Evolutionary conservation across 805 yeast species (phyloP).

Genomic region (Priceomyces melissophilus): DNA sequence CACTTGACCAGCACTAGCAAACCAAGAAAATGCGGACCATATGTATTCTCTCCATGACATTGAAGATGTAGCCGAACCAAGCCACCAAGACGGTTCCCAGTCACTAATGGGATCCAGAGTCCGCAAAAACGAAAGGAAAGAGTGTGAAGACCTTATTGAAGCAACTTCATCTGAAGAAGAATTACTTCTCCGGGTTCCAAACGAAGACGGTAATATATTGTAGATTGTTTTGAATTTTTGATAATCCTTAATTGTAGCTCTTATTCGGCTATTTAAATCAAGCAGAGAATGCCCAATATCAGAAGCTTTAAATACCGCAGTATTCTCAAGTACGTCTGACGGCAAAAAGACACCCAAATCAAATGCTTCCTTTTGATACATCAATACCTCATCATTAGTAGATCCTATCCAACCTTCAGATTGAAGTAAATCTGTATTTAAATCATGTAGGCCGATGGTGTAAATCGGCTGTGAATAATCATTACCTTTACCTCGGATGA

Average conservation of each 20-base stretch:
- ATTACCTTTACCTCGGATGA: conserved; percentile 7
- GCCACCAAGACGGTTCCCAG: conserved; percentile 43
- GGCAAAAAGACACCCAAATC: conserved; percentile 39
- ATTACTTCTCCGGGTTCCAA: conserved; percentile 7
- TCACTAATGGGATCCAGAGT: conserved; percentile 7
- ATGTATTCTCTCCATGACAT: conserved; percentile 55
- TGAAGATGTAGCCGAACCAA: conserved; percentile 40
- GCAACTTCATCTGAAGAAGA: conserved; percentile 24
- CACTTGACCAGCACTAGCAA: conserved; percentile 79
- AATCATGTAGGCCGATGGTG: conserved; percentile 60
- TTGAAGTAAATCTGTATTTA: conserved; percentile 17
- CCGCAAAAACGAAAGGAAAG: conserved; percentile 13
- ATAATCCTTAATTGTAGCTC: conserved; percentile 37
- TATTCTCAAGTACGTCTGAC: conserved; percentile 13
- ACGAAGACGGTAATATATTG: conserved; percentile 16
- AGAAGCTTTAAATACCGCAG: conserved; percentile 10
- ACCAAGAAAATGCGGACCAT: conserved; percentile 76
- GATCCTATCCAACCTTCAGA: conserved; percentile 49
- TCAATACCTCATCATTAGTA: conserved; percentile 64
- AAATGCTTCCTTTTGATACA: conserved; percentile 50
- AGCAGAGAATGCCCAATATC: conserved; percentile 9
- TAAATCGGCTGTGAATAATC: conserved; percentile 50
- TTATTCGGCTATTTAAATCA: conserved; percentile 11
- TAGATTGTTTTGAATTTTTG: conserved; percentile 32
- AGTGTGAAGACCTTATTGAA: conserved; percentile 28